Evolutionary conservation across 768 basidiomycete genomes (phyloP).

Genomic region (Gyrodon lividus): DNA sequence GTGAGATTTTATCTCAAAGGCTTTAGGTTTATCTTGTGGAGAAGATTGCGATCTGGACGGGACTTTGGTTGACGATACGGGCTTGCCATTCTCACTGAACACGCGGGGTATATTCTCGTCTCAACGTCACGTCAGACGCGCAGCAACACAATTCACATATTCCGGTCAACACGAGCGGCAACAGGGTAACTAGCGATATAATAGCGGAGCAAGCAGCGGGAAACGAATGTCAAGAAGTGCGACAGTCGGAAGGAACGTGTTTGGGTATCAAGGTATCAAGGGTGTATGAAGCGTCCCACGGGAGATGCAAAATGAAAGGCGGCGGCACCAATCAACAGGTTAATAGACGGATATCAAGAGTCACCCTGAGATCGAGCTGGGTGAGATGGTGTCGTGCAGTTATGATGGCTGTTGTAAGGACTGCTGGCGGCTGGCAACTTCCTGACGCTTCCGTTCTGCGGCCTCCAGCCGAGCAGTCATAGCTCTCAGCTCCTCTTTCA

Average conservation of each 20-base stretch:
- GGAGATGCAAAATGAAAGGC: conserved; percentile 14
- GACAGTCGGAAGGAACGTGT: conserved; percentile 18
- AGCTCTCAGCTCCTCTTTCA: conserved; percentile 71
- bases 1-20: conserved; percentile 8
- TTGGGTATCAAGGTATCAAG: conserved; percentile 23
- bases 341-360: conserved; percentile 30
- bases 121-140: no score
- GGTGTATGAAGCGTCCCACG: conserved; percentile 4
- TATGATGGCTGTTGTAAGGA: conserved; percentile 2
- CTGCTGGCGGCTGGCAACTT: conserved; percentile 41
- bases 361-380: conserved; percentile 18
- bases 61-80: no score
- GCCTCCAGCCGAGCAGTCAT: conserved; percentile 76
- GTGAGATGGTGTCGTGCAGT: conserved; percentile 13
- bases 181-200: background rate
- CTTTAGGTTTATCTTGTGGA: conserved; percentile 12
- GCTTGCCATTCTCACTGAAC: no score
- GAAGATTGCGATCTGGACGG: no score
- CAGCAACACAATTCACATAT: background rate
- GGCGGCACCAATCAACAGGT: conserved; percentile 5
- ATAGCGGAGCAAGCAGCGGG: conserved; percentile 10
- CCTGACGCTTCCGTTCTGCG: conserved; percentile 59
- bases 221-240: conserved; percentile 9
- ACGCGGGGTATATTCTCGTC: no score
- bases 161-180: background rate